These are phyloP conservation scores for Phytopythium boreale DNA, from an alignment of 352 stramenopile species.

Conservation along the genomic window DNA sequence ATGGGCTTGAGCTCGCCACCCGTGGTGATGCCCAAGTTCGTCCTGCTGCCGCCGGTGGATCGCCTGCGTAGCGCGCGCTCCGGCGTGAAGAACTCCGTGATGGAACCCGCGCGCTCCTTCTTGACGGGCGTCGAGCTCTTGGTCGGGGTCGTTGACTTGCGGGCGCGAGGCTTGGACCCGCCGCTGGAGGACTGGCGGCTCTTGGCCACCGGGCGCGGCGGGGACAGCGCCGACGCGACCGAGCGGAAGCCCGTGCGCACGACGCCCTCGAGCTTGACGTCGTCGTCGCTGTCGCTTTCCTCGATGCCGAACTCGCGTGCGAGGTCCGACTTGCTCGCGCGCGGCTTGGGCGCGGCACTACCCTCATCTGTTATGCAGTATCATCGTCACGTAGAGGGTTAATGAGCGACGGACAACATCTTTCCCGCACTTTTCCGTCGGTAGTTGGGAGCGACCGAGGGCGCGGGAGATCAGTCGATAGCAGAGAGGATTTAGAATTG, in stretches of 20 bases:
- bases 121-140: conserved; percentile 9
- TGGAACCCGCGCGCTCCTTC: conserved; percentile 19
- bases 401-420: too few relatives aligned
- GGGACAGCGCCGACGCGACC: background rate
- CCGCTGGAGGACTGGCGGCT: conserved; percentile 8
- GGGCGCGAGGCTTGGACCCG: background rate
- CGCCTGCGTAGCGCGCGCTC: conserved; percentile 6
- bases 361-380: background rate
- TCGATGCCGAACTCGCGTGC: conserved; percentile 15
- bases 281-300: conserved; percentile 14
- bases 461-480: background rate
- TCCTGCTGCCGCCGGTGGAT: conserved; percentile 33
- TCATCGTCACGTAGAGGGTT: too few relatives aligned
- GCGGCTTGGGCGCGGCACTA: background rate
- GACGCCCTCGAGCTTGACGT: conserved; percentile 19
- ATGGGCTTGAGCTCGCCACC: conserved; percentile 44
- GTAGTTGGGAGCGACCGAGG: background rate
- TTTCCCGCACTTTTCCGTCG: background rate
- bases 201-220: background rate
- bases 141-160: background rate
- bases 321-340: conserved; percentile 5
- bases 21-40: conserved; percentile 9
- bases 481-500: background rate
- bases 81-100: conserved; percentile 18
- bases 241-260: conserved; percentile 3